phyloP scores from a whole-genome alignment of 352 stramenopile genomes.

The Elongisporangium undulatum region DNA sequence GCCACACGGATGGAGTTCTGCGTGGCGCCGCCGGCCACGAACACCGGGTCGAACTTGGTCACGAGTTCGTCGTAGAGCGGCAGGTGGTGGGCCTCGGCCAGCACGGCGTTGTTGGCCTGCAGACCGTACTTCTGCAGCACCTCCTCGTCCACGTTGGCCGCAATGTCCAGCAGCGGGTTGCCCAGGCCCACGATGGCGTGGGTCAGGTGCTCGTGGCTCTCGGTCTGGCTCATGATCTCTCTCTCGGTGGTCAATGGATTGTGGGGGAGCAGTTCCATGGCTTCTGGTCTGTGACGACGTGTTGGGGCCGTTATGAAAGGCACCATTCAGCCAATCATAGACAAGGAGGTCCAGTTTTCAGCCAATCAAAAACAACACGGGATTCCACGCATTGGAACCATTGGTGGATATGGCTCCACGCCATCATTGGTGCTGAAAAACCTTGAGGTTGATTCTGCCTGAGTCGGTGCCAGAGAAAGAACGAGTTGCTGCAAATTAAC shows the following conservation, averaged over 20 bases:
- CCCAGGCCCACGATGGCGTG: conserved; percentile 93
- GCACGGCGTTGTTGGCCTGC: conserved; percentile 95
- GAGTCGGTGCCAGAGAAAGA: too few relatives aligned
- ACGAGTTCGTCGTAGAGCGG: conserved; percentile 96
- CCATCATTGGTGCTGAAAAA: not conserved
- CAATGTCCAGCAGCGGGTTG: conserved; percentile 99
- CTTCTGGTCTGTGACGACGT: not conserved
- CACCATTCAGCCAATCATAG: not conserved
- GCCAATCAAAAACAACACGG: not conserved
- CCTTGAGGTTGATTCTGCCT: not conserved
- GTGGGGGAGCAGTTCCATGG: not conserved
- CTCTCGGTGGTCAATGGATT: not conserved
- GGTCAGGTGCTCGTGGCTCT: conserved; percentile 48
- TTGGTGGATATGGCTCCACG: not conserved
- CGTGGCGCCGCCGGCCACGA: conserved; percentile 97
- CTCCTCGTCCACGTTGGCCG: conserved; percentile 89
- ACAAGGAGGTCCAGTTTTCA: not conserved
- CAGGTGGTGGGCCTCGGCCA: conserved; percentile 97
- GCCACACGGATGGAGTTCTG: conserved; percentile 99
- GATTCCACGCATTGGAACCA: not conserved
- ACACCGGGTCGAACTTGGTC: conserved; percentile 89
- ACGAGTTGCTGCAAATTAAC: not conserved
- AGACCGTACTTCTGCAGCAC: conserved; percentile 97
- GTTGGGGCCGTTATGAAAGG: not conserved
- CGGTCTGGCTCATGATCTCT: conserved; percentile 9